Percentiles rank a stretch among this genome's conserved stretches.
Evolutionary conservation across 257 asterid genomes (phyloP).

Genomic region (Ophiorrhiza pumila): DNA sequence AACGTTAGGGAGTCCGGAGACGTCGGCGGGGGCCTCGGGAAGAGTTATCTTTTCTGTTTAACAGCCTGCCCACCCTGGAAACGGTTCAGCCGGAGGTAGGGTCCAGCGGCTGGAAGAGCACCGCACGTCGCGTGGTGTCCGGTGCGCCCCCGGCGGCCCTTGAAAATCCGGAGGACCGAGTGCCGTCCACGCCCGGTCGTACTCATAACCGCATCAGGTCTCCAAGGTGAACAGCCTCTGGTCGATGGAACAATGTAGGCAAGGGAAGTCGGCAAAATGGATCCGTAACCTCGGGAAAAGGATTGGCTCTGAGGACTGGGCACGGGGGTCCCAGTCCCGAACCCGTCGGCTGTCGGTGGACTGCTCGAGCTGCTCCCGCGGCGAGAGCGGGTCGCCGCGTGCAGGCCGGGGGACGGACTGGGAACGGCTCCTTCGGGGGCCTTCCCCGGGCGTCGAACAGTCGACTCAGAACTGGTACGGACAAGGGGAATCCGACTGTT

Average conservation of each 20-base stretch:
- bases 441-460: constrained; percentile 5
- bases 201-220: constrained; percentile 1
- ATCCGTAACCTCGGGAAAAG: constrained; percentile 1
- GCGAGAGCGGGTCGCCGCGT: constrained; percentile 9
- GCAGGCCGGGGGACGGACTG: constrained; percentile 10
- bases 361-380: constrained; percentile 15
- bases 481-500: constrained; percentile 17
- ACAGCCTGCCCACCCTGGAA: constrained; percentile 55
- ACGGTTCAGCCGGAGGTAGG: constrained; percentile 57
- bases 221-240: constrained; percentile 8
- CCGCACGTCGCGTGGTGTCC: constrained; percentile 72
- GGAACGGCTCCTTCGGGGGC: constrained; percentile 7
- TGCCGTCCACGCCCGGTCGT: background rate
- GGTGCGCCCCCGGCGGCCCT: constrained; percentile 72
- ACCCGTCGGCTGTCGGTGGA: constrained; percentile 8
- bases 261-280: constrained; percentile 6
- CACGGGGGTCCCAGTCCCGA: constrained; percentile 1
- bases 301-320: constrained; percentile 10
- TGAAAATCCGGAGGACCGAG: constrained; percentile 53
- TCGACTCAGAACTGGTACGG: constrained; percentile 9
- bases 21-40: constrained; percentile 41
- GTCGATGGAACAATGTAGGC: constrained; percentile 5
- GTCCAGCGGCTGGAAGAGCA: constrained; percentile 62
- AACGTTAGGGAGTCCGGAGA: constrained; percentile 3
- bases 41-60: constrained; percentile 51